Evolutionary conservation across 805 yeast species (phyloP), one percentile per base, ranked within the genome.

Genomic region (Lachancea nothofagi): DNA sequence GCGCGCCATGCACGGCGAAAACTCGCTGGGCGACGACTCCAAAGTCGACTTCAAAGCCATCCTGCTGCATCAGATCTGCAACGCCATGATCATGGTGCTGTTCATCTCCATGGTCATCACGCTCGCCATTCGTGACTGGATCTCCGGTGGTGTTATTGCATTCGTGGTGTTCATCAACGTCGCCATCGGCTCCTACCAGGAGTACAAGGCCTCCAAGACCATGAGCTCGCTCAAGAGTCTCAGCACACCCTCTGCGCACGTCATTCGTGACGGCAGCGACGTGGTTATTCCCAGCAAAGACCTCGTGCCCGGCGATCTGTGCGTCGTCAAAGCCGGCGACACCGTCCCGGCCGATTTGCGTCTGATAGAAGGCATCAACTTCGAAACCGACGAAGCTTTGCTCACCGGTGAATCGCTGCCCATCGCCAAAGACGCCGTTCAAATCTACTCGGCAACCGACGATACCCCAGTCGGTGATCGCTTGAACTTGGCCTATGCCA

Each of bases 301-400:
- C 29, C 74, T 93, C 41, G 99, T 93, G 9, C 97, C 97, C 2
- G 99, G 99, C 44, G 99, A 93, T 61, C 64, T 93, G 51, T 93
- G 90, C 35, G 80, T 80, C 48, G 83, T 93, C 49, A 66, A 81
- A 36, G 93, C 88, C 34, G 99, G 99, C 49, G 99, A 93, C 64
- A 75, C 96, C 42, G 78, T 93, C 34, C 98, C 99, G 1, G 98
- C 98, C 0, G 99, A 93, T 62, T 66, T 93, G 25, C 74, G 98
- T 51, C 66, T 93, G 38, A 71, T 78, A 5, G 78, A 78, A 40
- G 75, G 90, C 6, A 83, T 78, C 28, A 90, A 88, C 55, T 72
- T 93, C 47, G 71, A 82, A 37, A 80, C 94, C 39, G 97, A 93
- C 65, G 97, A 93, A 65, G 80, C 94, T 57, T 82, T 88, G 54